Evolutionary conservation across 2,329 filamentous ascomycete species (phyloP), one percentile per base, ranked within the genome.

Genomic region (Fusarium multiceps): DNA sequence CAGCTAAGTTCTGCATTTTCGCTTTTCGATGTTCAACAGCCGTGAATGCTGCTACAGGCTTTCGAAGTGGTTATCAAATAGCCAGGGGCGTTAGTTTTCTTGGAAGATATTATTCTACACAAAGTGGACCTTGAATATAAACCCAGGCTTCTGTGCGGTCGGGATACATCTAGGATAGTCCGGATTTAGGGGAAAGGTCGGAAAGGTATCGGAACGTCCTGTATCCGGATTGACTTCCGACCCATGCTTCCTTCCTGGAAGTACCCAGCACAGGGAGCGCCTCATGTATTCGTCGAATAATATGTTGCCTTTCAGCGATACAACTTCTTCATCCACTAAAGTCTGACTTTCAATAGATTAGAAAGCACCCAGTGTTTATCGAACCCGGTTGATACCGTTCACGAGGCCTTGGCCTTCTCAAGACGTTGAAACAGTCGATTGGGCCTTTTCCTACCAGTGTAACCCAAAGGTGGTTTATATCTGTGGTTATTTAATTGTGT

Each of bases 341-440:
- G 34, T n/a, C 34, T 7, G 18, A n/a, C 1, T n/a, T 37, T 7
- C 9, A 37, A 37, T 37, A 12, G 18, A 4, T 11, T 37, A 0
- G 0, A 2, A 1, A 37, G 34, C 10, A 37, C 34, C 34, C 18
- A n/a, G 10, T n/a, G 3, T 37, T n/a, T 7, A n/a, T n/a, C 2
- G 6, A 37, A 12, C 34, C 34, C 2, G 34, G 10, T 12, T 11
- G 18, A 37, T 37, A 37, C 18, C 18, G 1, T 37, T 7, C 0
- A n/a, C 2, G 3, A 37, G 34, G 5, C 9, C 6, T n/a, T 37
- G 18, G 34, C 34, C 18, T 6, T 37, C 18, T 11, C 34, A 1
- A 12, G 10, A 37, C 34, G 34, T 37, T 3, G 2, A 37, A 7
- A 12, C 4, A 7, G 5, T n/a, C 6, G 10, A 4, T n/a, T 10